A percentile compares a stretch with the other conserved stretches of the same genome.
phyloP scores from a whole-genome alignment of 2,329 filamentous ascomycete genomes.

The Cadophora luteo-olivacea region DNA sequence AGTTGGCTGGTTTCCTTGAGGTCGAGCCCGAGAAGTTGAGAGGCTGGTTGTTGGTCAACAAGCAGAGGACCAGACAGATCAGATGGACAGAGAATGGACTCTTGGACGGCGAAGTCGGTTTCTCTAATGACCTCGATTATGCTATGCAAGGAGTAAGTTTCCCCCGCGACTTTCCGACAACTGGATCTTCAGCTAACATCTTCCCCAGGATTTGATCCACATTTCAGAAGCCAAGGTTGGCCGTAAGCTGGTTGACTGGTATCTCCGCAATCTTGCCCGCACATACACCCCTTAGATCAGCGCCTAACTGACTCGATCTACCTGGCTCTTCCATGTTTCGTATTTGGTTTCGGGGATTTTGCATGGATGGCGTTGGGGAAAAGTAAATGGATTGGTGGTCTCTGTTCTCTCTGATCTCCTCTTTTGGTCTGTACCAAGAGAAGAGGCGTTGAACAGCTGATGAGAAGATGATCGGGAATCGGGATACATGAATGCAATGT shows the following conservation, averaged over 20 bases:
- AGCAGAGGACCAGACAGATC: constrained; percentile 96
- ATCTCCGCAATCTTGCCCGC: constrained; percentile 93
- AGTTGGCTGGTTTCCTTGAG: constrained; percentile 96
- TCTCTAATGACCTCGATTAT: constrained; percentile 95
- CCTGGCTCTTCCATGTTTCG: constrained; percentile 31
- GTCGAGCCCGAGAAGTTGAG: constrained; percentile 96
- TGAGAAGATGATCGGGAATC: constrained; percentile 15
- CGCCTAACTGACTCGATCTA: background rate
- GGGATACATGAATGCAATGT: constrained; percentile 19
- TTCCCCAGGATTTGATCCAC: constrained; percentile 85
- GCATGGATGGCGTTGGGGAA: constrained; percentile 44
- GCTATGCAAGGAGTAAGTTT: constrained; percentile 86
- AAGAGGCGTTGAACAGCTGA: constrained; percentile 20
- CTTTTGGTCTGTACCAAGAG: background rate
- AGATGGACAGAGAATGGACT: constrained; percentile 91
- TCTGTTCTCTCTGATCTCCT: background rate
- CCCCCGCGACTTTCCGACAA: background rate
- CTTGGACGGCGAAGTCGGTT: constrained; percentile 90
- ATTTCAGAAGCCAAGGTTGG: constrained; percentile 99
- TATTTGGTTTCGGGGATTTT: constrained; percentile 36
- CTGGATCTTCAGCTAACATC: constrained; percentile 31
- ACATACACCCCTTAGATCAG: constrained; percentile 72
- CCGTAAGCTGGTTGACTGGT: constrained; percentile 97
- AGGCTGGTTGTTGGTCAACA: constrained; percentile 94
- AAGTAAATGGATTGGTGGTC: constrained; percentile 27